phyloP scores from a whole-genome alignment of 2,329 filamentous ascomycete species.

The Pestalotiopsis sp. region DNA sequence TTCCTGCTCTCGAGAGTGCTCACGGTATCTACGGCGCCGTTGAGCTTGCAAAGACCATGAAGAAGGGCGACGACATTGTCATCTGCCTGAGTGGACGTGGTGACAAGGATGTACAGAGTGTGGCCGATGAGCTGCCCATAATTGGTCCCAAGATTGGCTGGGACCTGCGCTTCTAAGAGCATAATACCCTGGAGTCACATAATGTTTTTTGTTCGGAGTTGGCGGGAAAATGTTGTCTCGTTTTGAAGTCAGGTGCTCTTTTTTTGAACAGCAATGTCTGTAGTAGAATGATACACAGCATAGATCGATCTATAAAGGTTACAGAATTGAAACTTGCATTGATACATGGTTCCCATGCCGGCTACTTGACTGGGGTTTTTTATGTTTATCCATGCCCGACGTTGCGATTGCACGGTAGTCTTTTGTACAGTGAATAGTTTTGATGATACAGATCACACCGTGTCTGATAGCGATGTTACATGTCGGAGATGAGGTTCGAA shows the following conservation, averaged over 20 bases:
- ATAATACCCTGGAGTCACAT: not conserved
- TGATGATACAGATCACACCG: not conserved
- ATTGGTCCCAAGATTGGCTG: conserved; percentile 86
- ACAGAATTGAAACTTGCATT: not conserved
- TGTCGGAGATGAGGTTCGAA: not conserved
- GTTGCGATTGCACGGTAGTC: not conserved
- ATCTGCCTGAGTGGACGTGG: conserved; percentile 92
- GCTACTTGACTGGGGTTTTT: not conserved
- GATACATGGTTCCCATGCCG: not conserved
- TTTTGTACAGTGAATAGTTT: not conserved
- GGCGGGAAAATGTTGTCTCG: conserved; percentile 1
- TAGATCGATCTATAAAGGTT: not conserved
- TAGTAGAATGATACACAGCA: not conserved
- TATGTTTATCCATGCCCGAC: not conserved
- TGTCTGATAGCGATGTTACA: not conserved
- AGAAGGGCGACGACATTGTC: conserved; percentile 84
- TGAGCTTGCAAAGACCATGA: conserved; percentile 90
- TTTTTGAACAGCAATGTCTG: not conserved
- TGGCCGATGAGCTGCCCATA: conserved; percentile 89
- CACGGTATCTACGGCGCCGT: conserved; percentile 91
- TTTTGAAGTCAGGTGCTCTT: not conserved
- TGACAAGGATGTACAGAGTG: conserved; percentile 98
- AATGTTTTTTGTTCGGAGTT: conserved; percentile 8
- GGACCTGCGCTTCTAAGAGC: conserved; percentile 62
- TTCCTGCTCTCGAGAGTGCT: conserved; percentile 90